Conservation (phyloP, 2,329 filamentous ascomycete species). For the Cladosporium phlei region DNA sequence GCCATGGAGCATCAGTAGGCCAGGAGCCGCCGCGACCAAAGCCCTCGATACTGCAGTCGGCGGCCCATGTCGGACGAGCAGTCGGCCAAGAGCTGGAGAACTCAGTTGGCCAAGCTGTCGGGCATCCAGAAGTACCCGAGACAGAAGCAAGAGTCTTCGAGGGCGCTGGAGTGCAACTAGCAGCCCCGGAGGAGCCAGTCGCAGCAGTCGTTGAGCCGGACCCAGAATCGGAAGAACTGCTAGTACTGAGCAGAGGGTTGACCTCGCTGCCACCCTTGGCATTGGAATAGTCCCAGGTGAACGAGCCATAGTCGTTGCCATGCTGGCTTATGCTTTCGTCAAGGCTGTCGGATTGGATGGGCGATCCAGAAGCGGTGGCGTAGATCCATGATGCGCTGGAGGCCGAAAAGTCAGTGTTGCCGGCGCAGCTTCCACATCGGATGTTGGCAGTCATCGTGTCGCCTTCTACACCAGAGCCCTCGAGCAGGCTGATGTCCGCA, state of each 20-base stretch:
- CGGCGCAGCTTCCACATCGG: slow-evolving; percentile 50
- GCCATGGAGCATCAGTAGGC: slow-evolving; percentile 16
- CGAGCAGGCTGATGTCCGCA: slow-evolving; percentile 46
- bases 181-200: slow-evolving; percentile 1
- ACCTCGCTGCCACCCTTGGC: slow-evolving; percentile 47
- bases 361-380: slow-evolving; percentile 42
- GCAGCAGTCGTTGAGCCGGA: slow-evolving; percentile 8
- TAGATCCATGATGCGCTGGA: slow-evolving; percentile 48
- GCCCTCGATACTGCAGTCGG: slow-evolving; percentile 11
- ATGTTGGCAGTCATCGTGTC: slow-evolving; percentile 54
- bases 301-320: slow-evolving; percentile 30
- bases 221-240: background rate
- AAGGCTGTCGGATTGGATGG: slow-evolving; percentile 45
- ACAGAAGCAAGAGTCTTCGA: slow-evolving; percentile 14
- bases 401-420: slow-evolving; percentile 47
- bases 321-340: slow-evolving; percentile 44
- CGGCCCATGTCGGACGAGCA: slow-evolving; percentile 15
- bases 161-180: slow-evolving; percentile 2
- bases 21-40: slow-evolving; percentile 10
- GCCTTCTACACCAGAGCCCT: slow-evolving; percentile 49
- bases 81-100: slow-evolving; percentile 18
- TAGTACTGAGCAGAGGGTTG: slow-evolving; percentile 38
- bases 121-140: slow-evolving; percentile 17
- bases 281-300: slow-evolving; percentile 44
- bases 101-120: slow-evolving; percentile 16